Base-by-base conservation (phyloP, 495 filamentous ascomycete genomes). In the Penicillium flavigenum region DNA sequence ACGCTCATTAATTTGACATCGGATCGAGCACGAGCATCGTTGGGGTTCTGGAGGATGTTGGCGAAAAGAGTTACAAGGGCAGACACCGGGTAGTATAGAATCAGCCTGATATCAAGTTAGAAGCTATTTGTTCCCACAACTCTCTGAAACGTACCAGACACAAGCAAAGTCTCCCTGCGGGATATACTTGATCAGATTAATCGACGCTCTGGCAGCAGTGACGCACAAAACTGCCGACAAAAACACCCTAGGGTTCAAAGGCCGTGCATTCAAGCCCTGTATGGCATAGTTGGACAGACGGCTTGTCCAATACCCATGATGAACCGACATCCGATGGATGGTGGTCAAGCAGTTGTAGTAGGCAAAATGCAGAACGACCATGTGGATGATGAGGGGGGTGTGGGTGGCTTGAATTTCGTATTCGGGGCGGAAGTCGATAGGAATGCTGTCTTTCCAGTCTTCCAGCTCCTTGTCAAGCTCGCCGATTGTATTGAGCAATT, bases 341-440 rank as follows among this genome's bases (percentile, higher is more conserved):
- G 94, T 98, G 14, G 92, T 97, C 54, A 98, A 79, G 63, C 91
- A 95, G 68, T 98, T 98, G 77, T 98, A 97, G 73, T 98, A 98
- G 32, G 91, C 86, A 67, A 98, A 96, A 66, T 98, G 94, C 41
- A 98, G 74, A 63, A 96, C 88, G 48, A 94, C 91, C 57, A 98
- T 83, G 58, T 97, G 95, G 2, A 98, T 79, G 34, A 98, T 88
- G 24, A 98, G 79, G 9, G 93, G 91, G 1, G 89, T 92, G 67
- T 98, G 91, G 0, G 87, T 84, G 5, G 90, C 86, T 71, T 90
- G 92, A 61, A 98, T 96, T 72, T 96, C 92, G 71, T 96, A 84
- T 71, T 98, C 94, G 1, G 94, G 94, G 16, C 94, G 85, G 73
- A 95, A 96, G 63, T 97, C 94, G 50, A 94, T 76, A 3, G 95